These are phyloP conservation scores for Venturia pyrina DNA, from an alignment of 2,329 filamentous ascomycete genomes.

Conservation along the genomic window DNA sequence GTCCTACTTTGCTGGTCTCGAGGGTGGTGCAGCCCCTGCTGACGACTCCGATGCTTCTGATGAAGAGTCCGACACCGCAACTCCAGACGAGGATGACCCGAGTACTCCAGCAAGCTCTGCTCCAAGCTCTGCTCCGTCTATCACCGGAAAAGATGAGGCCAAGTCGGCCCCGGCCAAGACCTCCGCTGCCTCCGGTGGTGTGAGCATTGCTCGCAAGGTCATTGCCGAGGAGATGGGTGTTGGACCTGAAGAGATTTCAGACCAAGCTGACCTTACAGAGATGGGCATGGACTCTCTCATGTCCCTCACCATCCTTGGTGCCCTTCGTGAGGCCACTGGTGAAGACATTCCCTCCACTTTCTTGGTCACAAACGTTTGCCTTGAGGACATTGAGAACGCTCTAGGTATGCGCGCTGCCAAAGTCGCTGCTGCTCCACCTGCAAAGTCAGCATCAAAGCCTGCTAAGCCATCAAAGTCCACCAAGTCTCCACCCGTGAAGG, in stretches of 20 bases:
- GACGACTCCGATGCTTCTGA: conserved; percentile 32
- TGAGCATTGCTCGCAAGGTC: conserved; percentile 38
- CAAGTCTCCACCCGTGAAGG: conserved; percentile 39
- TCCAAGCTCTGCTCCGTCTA: conserved; percentile 30
- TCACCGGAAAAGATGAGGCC: conserved; percentile 23
- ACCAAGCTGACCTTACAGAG: conserved; percentile 51
- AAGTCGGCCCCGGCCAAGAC: not conserved
- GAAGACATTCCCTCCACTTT: conserved; percentile 43
- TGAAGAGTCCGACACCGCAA: conserved; percentile 28
- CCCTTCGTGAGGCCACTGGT: conserved; percentile 41
- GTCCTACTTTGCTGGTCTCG: conserved; percentile 42
- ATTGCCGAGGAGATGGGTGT: conserved; percentile 53
- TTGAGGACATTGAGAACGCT: conserved; percentile 55
- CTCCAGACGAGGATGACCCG: conserved; percentile 31
- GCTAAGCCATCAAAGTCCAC: conserved; percentile 14
- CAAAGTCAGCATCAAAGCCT: conserved; percentile 17
- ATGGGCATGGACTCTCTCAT: conserved; percentile 46
- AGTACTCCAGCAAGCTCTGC: conserved; percentile 41
- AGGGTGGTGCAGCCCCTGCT: conserved; percentile 30
- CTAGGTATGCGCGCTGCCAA: conserved; percentile 44
- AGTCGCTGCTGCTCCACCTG: conserved; percentile 19
- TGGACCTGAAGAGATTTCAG: conserved; percentile 45
- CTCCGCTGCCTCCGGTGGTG: conserved; percentile 24
- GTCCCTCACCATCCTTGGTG: conserved; percentile 41
- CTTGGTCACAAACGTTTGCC: conserved; percentile 50